Conservation (phyloP, 2,329 filamentous ascomycete genomes). For the Exophiala xenobiotica region DNA sequence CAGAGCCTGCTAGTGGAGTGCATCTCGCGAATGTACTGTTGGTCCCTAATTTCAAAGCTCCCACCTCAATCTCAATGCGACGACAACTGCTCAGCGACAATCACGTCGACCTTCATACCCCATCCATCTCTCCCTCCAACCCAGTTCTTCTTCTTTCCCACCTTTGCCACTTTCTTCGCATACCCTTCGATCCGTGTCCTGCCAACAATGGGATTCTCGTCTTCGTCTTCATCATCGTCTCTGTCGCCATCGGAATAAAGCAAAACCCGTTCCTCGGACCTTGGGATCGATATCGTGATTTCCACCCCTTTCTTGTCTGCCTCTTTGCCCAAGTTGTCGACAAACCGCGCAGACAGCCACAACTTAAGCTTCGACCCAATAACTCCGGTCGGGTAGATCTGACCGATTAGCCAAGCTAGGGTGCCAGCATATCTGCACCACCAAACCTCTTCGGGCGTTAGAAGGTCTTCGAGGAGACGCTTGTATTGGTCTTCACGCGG, state of each 20-base stretch:
- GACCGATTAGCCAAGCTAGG: conserved; percentile 57
- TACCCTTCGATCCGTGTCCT: conserved; percentile 32
- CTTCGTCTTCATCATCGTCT: conserved; percentile 30
- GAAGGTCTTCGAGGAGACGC: conserved; percentile 51
- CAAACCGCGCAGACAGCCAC: conserved; percentile 44
- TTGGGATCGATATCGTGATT: conserved; percentile 45
- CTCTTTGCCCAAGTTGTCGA: conserved; percentile 41
- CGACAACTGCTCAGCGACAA: conserved; percentile 17
- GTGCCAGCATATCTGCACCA: conserved; percentile 65
- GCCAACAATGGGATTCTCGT: conserved; percentile 27
- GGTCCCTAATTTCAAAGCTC: neutral
- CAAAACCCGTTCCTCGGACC: conserved; percentile 35
- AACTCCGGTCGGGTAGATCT: conserved; percentile 61
- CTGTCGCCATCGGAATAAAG: conserved; percentile 37
- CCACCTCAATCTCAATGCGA: neutral
- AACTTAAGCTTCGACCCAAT: conserved; percentile 41
- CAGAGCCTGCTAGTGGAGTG: too few species aligned
- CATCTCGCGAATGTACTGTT: neutral
- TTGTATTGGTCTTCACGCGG: conserved; percentile 59
- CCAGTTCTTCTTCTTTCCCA: conserved; percentile 62
- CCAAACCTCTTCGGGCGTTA: conserved; percentile 59
- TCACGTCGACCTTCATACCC: conserved; percentile 22
- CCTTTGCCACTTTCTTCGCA: conserved; percentile 48
- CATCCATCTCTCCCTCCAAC: conserved; percentile 36
- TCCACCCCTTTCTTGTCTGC: conserved; percentile 44